A percentile compares a stretch with the other conserved stretches of the same genome.
Conservation (phyloP, 371 early-diverging fungal species). For the Mortierella sp. region DNA sequence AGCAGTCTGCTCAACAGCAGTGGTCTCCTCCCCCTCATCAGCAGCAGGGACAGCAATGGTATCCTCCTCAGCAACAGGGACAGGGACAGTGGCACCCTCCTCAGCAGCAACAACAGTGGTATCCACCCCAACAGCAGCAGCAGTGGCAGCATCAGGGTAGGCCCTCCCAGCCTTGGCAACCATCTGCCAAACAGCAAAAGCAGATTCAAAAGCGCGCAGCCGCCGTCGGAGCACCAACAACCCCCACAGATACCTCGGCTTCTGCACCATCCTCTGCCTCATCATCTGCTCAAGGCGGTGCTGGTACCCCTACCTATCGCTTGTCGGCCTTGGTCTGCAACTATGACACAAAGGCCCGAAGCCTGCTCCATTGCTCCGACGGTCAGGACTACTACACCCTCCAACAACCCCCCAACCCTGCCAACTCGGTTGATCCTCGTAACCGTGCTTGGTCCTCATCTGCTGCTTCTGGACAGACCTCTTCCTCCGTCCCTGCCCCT, state of each 20-base stretch:
- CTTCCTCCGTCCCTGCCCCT: too few relatives aligned
- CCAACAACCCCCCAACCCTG: not conserved
- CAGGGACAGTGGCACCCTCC: not conserved
- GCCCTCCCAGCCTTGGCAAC: not conserved
- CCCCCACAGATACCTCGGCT: not conserved
- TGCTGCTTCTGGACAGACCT: not conserved
- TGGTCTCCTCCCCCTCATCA: too few relatives aligned
- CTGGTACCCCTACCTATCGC: not conserved
- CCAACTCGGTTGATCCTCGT: not conserved
- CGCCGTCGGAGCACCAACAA: not conserved
- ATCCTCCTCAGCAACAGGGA: not conserved
- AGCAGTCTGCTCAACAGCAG: too few relatives aligned
- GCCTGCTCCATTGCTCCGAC: constrained; percentile 13
- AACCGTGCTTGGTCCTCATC: not conserved
- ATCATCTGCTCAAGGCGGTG: not conserved
- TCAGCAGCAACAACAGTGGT: not conserved
- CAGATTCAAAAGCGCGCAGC: not conserved
- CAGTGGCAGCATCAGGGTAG: not conserved
- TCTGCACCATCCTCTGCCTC: not conserved
- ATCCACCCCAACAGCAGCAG: not conserved
- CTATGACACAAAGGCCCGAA: not conserved
- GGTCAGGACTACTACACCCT: not conserved
- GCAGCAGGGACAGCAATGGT: not conserved
- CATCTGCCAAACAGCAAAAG: not conserved
- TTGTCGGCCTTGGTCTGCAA: not conserved